Evolutionary conservation across 768 basidiomycete species (phyloP), one percentile per base, ranked within the genome.

Genomic region (Leccinum subtestaceum): DNA sequence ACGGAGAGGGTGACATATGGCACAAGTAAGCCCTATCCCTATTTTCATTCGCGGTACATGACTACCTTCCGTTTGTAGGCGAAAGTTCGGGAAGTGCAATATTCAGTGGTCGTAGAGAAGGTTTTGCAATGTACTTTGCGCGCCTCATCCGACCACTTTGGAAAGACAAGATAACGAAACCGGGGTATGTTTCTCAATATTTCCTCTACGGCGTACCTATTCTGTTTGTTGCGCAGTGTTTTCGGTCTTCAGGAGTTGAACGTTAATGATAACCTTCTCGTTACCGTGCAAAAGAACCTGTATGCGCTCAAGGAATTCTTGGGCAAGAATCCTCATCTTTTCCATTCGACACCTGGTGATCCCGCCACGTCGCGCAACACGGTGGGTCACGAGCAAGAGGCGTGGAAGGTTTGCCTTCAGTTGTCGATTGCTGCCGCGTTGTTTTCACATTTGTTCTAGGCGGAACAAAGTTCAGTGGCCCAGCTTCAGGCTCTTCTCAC

Each of bases 31-130:
- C 66, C 36, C 23, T 11, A 52, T 36, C 57, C 34, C 12, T 46
- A 11, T 40, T 38, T 53, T 40, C 59, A 51, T 38, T 51, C 19
- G 13, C 10, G 31, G 27, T 57, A 5, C 12, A 23, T 48, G 52
- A 59, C 29, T 31, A 58, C 36, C 59, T 54, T 29, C 58, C 40
- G 32, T 23, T 57, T 45, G 19, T 59, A 85, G 87, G 83, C 43
- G 88, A 89, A 62, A 83, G 78, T 65, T 83, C 86, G 52, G 89
- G 90, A 15, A 88, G 82, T 49, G 84, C 88, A 3, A 83, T 85
- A 56, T 97, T 90, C 72, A 94, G 92, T 63, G 91, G 94, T 31
- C 82, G 94, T 57, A 82, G 94, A 59, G 93, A 97, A 75, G 95
- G 93, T 2, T 80, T 98, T 51, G 88, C 88, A 0, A 73, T 96